These are phyloP conservation scores for Penicillium nordicum DNA, from an alignment of 2,329 filamentous ascomycete genomes.

Conservation along the genomic window DNA sequence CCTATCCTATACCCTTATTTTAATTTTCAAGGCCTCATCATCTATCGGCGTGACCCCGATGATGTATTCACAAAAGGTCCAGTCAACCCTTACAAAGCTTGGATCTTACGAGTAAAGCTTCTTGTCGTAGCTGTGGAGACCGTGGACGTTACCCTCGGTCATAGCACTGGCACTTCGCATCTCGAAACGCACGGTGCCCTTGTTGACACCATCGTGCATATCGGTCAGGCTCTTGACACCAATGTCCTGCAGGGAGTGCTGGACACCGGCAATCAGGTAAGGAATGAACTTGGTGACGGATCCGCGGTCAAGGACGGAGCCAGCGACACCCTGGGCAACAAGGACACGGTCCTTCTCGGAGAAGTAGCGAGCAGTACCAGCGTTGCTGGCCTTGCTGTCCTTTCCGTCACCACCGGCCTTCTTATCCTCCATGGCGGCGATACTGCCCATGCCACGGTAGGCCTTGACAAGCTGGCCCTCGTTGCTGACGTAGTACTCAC, in stretches of 20 bases:
- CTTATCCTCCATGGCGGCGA: slow-evolving; percentile 99
- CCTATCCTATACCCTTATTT: slow-evolving; percentile 32
- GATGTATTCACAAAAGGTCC: slow-evolving; percentile 25
- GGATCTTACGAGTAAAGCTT: slow-evolving; percentile 82
- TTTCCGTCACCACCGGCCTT: slow-evolving; percentile 76
- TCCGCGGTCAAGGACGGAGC: slow-evolving; percentile 56
- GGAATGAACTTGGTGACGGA: slow-evolving; percentile 94
- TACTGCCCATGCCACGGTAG: slow-evolving; percentile 98
- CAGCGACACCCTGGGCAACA: slow-evolving; percentile 94
- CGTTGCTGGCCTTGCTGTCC: slow-evolving; percentile 70
- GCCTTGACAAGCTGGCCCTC: slow-evolving; percentile 99
- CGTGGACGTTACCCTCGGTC: slow-evolving; percentile 93
- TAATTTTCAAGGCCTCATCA: slow-evolving; percentile 31
- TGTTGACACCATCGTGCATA: slow-evolving; percentile 70
- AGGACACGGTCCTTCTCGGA: slow-evolving; percentile 93
- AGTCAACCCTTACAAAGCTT: slow-evolving; percentile 16
- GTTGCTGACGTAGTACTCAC: slow-evolving; percentile 91
- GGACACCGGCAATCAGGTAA: slow-evolving; percentile 90
- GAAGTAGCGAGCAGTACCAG: slow-evolving; percentile 96
- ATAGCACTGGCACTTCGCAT: slow-evolving; percentile 90
- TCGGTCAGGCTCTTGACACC: slow-evolving; percentile 76
- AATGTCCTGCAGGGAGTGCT: slow-evolving; percentile 96
- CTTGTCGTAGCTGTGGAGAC: slow-evolving; percentile 98
- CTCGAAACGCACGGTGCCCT: slow-evolving; percentile 84
- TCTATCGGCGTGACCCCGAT: slow-evolving; percentile 26